Percentiles rank a stretch among this genome's conserved stretches.
phyloP scores from a whole-genome alignment of 768 basidiomycete genomes.

The Lentinula boryana region DNA sequence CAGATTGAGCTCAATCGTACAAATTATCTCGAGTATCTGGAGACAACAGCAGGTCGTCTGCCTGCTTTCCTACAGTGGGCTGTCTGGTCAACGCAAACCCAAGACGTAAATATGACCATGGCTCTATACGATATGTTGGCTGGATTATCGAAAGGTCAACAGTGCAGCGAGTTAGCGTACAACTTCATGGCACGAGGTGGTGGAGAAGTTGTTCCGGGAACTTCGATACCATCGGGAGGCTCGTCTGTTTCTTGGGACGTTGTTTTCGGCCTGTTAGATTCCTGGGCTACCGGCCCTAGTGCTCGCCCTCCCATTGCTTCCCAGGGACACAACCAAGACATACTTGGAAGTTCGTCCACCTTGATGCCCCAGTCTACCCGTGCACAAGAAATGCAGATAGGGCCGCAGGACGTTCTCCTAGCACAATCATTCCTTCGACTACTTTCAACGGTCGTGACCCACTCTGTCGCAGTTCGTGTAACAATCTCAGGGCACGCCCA shows the following conservation, averaged over 20 bases:
- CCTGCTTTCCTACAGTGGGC: slow-evolving; percentile 87
- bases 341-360: slow-evolving; percentile 1
- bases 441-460: slow-evolving; percentile 65
- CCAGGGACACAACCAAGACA: slow-evolving; percentile 27
- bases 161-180: slow-evolving; percentile 81
- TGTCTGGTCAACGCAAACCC: slow-evolving; percentile 74
- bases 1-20: slow-evolving; percentile 31
- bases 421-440: slow-evolving; percentile 79
- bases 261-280: slow-evolving; percentile 70
- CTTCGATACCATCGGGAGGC: slow-evolving; percentile 44
- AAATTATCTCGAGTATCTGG: slow-evolving; percentile 53
- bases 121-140: slow-evolving; percentile 87
- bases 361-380: slow-evolving; percentile 31
- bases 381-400: slow-evolving; percentile 42
- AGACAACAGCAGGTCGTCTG: slow-evolving; percentile 57
- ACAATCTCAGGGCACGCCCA: slow-evolving; percentile 72
- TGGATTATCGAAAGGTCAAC: slow-evolving; percentile 77
- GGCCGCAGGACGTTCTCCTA: slow-evolving; percentile 69
- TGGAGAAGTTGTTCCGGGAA: slow-evolving; percentile 61
- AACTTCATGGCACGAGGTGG: slow-evolving; percentile 83
- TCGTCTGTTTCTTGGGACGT: slow-evolving; percentile 72
- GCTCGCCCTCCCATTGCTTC: slow-evolving; percentile 40
- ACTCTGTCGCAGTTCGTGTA: slow-evolving; percentile 73
- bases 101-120: slow-evolving; percentile 67
- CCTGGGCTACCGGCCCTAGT: slow-evolving; percentile 58